Evolutionary conservation across 495 filamentous ascomycete species (phyloP).

Genomic region (Viridothelium virens): DNA sequence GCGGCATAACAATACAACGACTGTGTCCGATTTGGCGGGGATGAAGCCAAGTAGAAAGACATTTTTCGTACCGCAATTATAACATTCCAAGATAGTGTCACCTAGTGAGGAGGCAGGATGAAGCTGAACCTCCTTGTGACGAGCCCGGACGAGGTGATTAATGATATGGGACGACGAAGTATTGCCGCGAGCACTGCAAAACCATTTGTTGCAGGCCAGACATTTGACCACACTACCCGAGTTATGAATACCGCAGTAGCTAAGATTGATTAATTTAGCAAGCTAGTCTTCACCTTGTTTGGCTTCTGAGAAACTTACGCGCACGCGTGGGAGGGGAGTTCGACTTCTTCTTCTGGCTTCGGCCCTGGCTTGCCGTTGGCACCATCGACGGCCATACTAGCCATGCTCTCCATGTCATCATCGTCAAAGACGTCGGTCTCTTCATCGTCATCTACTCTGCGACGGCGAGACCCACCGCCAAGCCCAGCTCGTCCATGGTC

Average conservation of each 20-base stretch:
- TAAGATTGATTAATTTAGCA: slow-evolving; percentile 30
- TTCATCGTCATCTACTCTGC: slow-evolving; percentile 77
- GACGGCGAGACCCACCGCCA: slow-evolving; percentile 53
- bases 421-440: slow-evolving; percentile 73
- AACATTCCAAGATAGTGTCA: slow-evolving; percentile 96
- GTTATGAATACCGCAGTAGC: slow-evolving; percentile 97
- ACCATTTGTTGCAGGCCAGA: slow-evolving; percentile 94
- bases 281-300: neutral
- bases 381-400: slow-evolving; percentile 74
- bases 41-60: slow-evolving; percentile 99
- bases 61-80: slow-evolving; percentile 99
- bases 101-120: slow-evolving; percentile 93
- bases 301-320: slow-evolving; percentile 53
- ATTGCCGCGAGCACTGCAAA: slow-evolving; percentile 96
- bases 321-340: slow-evolving; percentile 93
- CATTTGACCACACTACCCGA: slow-evolving; percentile 93
- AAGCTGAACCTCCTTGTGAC: slow-evolving; percentile 97
- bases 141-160: slow-evolving; percentile 93
- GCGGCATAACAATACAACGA: slow-evolving; percentile 92
- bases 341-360: slow-evolving; percentile 74
- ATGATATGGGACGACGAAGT: slow-evolving; percentile 96
- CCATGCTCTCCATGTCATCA: slow-evolving; percentile 84
- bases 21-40: slow-evolving; percentile 96
- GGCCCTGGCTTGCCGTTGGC: slow-evolving; percentile 55
- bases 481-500: slow-evolving; percentile 55